These are phyloP conservation scores for Fraxinus ornus DNA, from an alignment of 305 asterid species.

Conservation along the genomic window DNA sequence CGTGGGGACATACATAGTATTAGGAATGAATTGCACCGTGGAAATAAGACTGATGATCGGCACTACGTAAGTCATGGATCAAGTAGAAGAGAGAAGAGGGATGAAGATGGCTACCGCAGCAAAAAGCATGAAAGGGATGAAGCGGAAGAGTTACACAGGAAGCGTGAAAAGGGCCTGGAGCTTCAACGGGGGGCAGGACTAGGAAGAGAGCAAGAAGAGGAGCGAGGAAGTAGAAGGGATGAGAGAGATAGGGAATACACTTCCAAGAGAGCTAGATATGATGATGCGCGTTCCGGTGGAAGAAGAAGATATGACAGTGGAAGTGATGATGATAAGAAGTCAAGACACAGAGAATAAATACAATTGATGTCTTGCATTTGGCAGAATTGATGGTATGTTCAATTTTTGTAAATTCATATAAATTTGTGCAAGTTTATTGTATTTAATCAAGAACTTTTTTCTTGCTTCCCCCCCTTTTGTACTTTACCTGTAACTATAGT, in stretches of 20 bases:
- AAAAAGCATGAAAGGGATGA: constrained; percentile 52
- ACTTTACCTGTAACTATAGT: background rate
- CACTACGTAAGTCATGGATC: constrained; percentile 38
- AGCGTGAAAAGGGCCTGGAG: constrained; percentile 41
- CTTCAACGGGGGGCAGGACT: constrained; percentile 24
- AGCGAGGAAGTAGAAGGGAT: constrained; percentile 34
- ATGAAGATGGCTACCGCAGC: constrained; percentile 39
- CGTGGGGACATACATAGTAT: constrained; percentile 15
- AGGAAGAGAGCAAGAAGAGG: constrained; percentile 43
- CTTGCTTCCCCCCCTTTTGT: background rate
- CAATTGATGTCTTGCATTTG: constrained; percentile 18
- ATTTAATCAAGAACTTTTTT: background rate
- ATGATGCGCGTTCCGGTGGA: constrained; percentile 54
- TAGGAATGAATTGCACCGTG: constrained; percentile 33
- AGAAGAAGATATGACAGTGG: constrained; percentile 51
- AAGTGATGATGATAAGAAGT: constrained; percentile 45
- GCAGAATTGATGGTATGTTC: constrained; percentile 25
- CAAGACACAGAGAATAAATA: constrained; percentile 34
- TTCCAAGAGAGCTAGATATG: constrained; percentile 57
- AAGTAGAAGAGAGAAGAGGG: constrained; percentile 47
- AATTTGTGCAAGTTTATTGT: background rate
- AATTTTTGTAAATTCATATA: background rate
- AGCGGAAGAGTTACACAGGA: constrained; percentile 28
- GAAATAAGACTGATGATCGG: constrained; percentile 30
- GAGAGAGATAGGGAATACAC: constrained; percentile 43